Evolutionary conservation across 2,329 filamentous ascomycete species (phyloP).

Genomic region (Sporothrix pallida): DNA sequence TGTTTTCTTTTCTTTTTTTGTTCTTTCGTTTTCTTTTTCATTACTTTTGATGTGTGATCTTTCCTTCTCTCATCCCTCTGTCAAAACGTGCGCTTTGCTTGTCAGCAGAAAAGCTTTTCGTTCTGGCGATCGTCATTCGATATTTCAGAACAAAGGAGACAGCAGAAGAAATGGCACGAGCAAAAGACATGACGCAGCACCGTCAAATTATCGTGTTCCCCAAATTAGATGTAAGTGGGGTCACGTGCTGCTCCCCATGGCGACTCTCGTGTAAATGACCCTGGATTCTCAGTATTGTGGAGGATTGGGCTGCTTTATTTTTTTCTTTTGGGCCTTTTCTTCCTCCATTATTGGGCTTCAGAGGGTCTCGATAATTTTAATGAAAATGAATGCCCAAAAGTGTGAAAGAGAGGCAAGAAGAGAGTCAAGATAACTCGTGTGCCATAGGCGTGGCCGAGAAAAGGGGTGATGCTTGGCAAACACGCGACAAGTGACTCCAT

Average conservation of each 20-base stretch:
- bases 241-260: conserved; percentile 22
- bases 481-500: not conserved
- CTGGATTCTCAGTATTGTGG: not conserved
- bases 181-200: not conserved
- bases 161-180: not conserved
- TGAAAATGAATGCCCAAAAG: not conserved
- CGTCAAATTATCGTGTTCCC: not conserved
- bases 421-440: not conserved
- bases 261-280: not conserved
- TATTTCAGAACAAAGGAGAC: not conserved
- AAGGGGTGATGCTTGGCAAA: conserved; percentile 2
- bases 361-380: not conserved
- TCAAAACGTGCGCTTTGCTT: too few species aligned
- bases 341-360: not conserved
- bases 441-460: not conserved
- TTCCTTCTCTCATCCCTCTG: too few species aligned
- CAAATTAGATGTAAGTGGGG: not conserved
- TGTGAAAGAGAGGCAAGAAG: not conserved
- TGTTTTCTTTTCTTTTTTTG: not conserved
- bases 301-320: conserved; percentile 2
- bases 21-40: not conserved
- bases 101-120: not conserved
- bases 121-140: conserved; percentile 14
- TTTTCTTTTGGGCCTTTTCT: not conserved
- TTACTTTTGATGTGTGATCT: not conserved